phyloP scores from a whole-genome alignment of 2,329 filamentous ascomycete species.

The Polytolypa hystricis region DNA sequence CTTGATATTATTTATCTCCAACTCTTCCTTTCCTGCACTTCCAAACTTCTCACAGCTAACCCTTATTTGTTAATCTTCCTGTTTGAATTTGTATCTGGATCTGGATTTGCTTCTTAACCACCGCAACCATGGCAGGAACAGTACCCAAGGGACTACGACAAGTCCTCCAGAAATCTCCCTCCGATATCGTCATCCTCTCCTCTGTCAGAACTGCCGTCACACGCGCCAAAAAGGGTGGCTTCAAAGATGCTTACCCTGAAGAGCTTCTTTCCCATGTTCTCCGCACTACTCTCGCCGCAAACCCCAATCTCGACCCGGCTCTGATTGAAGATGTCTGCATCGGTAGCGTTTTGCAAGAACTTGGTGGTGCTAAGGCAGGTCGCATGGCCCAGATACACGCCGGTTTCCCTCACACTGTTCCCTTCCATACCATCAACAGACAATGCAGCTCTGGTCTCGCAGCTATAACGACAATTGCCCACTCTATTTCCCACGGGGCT shows the following conservation, averaged over 20 bases:
- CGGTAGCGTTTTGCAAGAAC: slow-evolving; percentile 80
- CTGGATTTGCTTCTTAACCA: slow-evolving; percentile 1
- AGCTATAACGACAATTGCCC: slow-evolving; percentile 62
- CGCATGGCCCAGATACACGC: slow-evolving; percentile 84
- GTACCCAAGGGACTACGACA: slow-evolving; percentile 58
- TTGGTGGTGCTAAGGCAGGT: slow-evolving; percentile 80
- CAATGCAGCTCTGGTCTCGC: slow-evolving; percentile 72
- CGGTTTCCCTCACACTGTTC: slow-evolving; percentile 60
- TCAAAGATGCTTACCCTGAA: slow-evolving; percentile 84
- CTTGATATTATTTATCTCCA: no score
- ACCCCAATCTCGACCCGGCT: slow-evolving; percentile 59
- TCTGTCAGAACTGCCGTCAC: slow-evolving; percentile 82
- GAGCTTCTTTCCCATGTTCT: slow-evolving; percentile 60
- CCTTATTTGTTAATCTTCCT: not conserved
- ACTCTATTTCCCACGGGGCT: slow-evolving; percentile 61
- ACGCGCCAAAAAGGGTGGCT: slow-evolving; percentile 67
- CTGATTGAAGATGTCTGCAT: slow-evolving; percentile 71
- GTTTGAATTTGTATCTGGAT: no score
- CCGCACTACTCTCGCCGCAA: slow-evolving; percentile 58
- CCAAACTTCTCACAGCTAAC: not conserved
- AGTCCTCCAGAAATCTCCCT: slow-evolving; percentile 66
- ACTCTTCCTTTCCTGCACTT: not conserved
- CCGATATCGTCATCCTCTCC: slow-evolving; percentile 79
- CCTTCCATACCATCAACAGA: slow-evolving; percentile 78
- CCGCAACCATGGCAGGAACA: slow-evolving; percentile 33